Evolutionary conservation across 2,329 filamentous ascomycete genomes (phyloP).

Genomic region (Ploettnerulaceae sp.): DNA sequence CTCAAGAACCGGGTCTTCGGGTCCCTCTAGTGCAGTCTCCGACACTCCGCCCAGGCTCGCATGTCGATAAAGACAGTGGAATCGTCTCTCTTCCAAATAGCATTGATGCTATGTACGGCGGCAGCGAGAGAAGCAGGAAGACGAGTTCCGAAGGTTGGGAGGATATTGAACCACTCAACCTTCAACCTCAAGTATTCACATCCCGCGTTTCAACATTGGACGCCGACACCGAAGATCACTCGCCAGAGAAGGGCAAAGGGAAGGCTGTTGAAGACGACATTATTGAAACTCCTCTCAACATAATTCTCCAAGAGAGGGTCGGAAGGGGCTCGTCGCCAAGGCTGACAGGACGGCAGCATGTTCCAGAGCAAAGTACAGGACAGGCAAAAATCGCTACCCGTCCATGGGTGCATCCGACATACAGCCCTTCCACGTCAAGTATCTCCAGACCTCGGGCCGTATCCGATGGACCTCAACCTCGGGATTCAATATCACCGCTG

Average conservation of each 20-base stretch:
- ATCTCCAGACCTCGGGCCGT: conserved; percentile 44
- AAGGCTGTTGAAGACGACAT: conserved; percentile 11
- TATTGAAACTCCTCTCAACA: neutral
- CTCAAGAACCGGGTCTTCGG: neutral
- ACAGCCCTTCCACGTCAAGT: neutral
- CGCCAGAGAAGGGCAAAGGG: conserved; percentile 19
- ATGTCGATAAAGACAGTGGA: no score
- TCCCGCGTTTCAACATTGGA: neutral
- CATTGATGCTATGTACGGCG: no score
- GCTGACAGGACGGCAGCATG: conserved; percentile 5
- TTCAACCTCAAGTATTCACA: neutral
- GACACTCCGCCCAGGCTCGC: neutral
- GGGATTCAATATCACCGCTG: conserved; percentile 45
- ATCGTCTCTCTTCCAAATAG: no score
- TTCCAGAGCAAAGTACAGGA: no score
- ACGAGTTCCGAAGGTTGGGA: conserved; percentile 28
- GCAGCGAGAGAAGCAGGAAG: conserved; percentile 18
- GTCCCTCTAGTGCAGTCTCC: neutral
- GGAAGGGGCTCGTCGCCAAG: neutral
- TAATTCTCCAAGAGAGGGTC: neutral
- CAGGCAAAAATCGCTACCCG: conserved; percentile 2
- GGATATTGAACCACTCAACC: conserved; percentile 12
- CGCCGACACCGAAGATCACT: neutral
- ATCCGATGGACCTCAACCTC: conserved; percentile 50
- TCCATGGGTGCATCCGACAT: conserved; percentile 1